Evolutionary conservation across 768 basidiomycete genomes (phyloP).

Genomic region (Vishniacozyma victoriae): DNA sequence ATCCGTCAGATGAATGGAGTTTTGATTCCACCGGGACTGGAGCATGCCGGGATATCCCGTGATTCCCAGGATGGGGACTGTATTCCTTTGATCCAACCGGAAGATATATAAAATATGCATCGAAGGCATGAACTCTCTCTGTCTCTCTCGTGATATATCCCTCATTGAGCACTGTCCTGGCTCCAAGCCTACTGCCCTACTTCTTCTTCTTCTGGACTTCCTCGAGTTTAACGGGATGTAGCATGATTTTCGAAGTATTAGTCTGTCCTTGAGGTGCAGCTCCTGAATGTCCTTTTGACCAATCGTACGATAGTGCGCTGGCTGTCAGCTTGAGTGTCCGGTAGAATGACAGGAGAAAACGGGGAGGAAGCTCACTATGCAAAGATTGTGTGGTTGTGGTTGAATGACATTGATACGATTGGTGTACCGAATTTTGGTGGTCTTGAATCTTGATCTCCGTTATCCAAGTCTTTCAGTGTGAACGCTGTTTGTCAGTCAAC

Average conservation of each 20-base stretch:
- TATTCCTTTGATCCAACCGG: too few relatives aligned
- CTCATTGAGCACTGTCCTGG: too few relatives aligned
- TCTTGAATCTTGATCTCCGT: slow-evolving; percentile 36
- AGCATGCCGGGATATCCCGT: too few relatives aligned
- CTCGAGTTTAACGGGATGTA: slow-evolving; percentile 50
- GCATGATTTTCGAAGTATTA: slow-evolving; percentile 49
- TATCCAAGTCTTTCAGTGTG: slow-evolving; percentile 39
- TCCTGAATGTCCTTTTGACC: slow-evolving; percentile 85
- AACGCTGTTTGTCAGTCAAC: slow-evolving; percentile 22
- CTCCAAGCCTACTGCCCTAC: slow-evolving; percentile 8
- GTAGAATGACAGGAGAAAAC: neutral
- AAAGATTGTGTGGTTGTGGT: slow-evolving; percentile 78
- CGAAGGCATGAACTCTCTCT: neutral
- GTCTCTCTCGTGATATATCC: neutral
- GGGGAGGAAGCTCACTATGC: slow-evolving; percentile 57
- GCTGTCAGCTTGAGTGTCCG: neutral
- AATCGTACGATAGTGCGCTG: slow-evolving; percentile 78
- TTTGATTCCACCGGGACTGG: too few relatives aligned
- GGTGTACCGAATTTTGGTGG: slow-evolving; percentile 51
- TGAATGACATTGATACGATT: slow-evolving; percentile 74
- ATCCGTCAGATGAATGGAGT: too few relatives aligned
- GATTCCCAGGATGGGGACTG: too few relatives aligned
- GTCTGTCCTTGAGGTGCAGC: slow-evolving; percentile 55
- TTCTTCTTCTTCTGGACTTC: slow-evolving; percentile 49
- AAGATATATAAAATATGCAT: too few relatives aligned